Conservation (phyloP, 2,329 filamentous ascomycete species). For the Blastomyces gilchristii region DNA sequence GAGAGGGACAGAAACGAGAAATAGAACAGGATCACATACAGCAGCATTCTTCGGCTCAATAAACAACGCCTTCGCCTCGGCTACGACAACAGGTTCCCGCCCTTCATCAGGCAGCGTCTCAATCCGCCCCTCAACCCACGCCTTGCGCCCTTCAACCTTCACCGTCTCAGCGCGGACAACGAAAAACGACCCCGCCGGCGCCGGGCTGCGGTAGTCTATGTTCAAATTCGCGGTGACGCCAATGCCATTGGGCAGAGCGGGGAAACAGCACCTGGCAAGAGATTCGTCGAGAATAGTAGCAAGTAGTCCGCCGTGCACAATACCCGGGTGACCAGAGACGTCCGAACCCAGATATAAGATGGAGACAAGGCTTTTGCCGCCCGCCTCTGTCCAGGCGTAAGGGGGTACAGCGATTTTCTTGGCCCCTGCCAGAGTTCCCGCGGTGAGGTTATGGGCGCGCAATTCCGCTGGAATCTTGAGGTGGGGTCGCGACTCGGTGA, state of each 20-base stretch:
- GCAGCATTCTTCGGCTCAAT: constrained; percentile 56
- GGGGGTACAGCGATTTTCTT: constrained; percentile 73
- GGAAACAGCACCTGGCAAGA: constrained; percentile 51
- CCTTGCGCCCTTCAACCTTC: constrained; percentile 32
- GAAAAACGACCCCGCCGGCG: constrained; percentile 53
- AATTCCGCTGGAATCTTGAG: constrained; percentile 68
- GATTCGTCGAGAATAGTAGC: constrained; percentile 62
- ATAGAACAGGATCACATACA: constrained; percentile 41
- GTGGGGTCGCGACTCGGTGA: constrained; percentile 71
- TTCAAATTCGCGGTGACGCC: constrained; percentile 50
- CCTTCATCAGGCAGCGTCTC: constrained; percentile 49
- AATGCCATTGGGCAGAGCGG: constrained; percentile 38
- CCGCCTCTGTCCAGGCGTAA: constrained; percentile 61
- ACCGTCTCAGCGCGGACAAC: constrained; percentile 36
- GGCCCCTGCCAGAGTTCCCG: constrained; percentile 63
- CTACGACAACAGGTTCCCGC: constrained; percentile 59
- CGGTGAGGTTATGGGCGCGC: constrained; percentile 68
- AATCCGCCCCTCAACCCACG: constrained; percentile 29
- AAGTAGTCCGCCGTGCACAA: constrained; percentile 61
- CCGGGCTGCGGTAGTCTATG: constrained; percentile 54
- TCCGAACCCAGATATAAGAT: constrained; percentile 57
- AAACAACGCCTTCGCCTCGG: constrained; percentile 50
- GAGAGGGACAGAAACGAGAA: not conserved
- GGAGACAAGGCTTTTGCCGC: constrained; percentile 55
- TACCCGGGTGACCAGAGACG: constrained; percentile 58